Evolutionary conservation across 2,329 filamentous ascomycete species (phyloP), one percentile per base, ranked within the genome.

Genomic region (Teratosphaeria zuluensis): DNA sequence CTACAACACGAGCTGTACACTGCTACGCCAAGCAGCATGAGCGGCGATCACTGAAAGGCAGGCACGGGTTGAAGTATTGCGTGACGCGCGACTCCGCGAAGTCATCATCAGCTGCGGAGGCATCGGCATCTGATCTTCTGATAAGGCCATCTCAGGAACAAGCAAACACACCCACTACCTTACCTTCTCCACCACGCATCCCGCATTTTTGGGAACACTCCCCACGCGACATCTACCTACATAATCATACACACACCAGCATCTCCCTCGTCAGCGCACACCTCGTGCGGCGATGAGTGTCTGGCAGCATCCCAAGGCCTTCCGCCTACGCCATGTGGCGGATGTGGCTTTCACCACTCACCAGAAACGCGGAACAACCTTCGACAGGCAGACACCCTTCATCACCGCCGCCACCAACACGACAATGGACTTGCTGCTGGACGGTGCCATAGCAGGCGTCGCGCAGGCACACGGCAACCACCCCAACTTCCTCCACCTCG

Each of bases 401-500:
- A 65, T 66, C 60, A 64, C 61, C 57, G 68, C 67, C 42, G 64
- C 66, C 59, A 61, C 61, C 65, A 66, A 67, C 61, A 64, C 61
- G 58, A 69, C 67, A 33, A 64, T 67, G 59, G 62, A 61, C 55
- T 56, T 62, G 48, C 59, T 68, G 52, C 59, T 21, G 51, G 16
- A 55, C 52, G 19, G 56, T 32, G 58, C 59, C 56, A 2, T 55
- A 46, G 6, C 19, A 16, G n/a, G 42, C 42, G n/a, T 19, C 42
- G 3, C n/a, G n/a, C 5, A 21, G 21, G 53, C 60, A 7, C 64
- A 69, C 62, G 62, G 53, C 61, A 58, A 58, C 59, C 86, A 90
- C 64, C 86, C 87, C 14, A 80, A 87, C 56, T 79, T 90, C 63
- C 78, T 77, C 59, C 81, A 91, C 67, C 80, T 96, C 32, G 81